These are phyloP conservation scores for Candida namnaoensis DNA, from an alignment of 805 yeast species.

Conservation along the genomic window DNA sequence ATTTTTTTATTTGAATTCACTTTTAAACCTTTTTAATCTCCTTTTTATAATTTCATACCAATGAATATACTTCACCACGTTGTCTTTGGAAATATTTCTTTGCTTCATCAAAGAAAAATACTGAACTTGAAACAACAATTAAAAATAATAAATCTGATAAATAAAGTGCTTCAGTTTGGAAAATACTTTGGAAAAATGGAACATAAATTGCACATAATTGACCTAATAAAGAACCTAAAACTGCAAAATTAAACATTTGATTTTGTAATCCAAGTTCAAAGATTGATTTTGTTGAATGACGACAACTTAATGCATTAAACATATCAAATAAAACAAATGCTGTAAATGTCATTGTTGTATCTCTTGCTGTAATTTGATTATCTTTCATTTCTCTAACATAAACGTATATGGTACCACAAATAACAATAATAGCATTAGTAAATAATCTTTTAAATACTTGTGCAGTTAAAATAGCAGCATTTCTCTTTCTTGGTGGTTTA, in stretches of 20 bases:
- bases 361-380: conserved; percentile 78
- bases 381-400: conserved; percentile 84
- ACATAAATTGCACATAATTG: conserved; percentile 90
- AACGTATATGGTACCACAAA: conserved; percentile 85
- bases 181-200: conserved; percentile 85
- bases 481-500: conserved; percentile 89
- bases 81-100: conserved; percentile 40
- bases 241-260: conserved; percentile 90
- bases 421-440: conserved; percentile 63
- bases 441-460: conserved; percentile 64
- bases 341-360: conserved; percentile 98
- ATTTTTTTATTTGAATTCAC: no score
- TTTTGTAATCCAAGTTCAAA: conserved; percentile 76
- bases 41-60: conserved; percentile 10
- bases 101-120: conserved; percentile 77
- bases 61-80: conserved; percentile 12
- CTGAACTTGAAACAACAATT: conserved; percentile 60
- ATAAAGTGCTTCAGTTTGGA: conserved; percentile 88
- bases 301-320: conserved; percentile 93
- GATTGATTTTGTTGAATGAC: conserved; percentile 78
- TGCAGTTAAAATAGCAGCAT: conserved; percentile 73
- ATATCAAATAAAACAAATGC: conserved; percentile 93
- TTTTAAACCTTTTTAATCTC: neutral
- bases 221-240: conserved; percentile 78
- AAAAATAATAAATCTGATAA: conserved; percentile 63